These are phyloP conservation scores for Talaromyces trachyspermus DNA, from an alignment of 495 filamentous ascomycete species.

Conservation along the genomic window DNA sequence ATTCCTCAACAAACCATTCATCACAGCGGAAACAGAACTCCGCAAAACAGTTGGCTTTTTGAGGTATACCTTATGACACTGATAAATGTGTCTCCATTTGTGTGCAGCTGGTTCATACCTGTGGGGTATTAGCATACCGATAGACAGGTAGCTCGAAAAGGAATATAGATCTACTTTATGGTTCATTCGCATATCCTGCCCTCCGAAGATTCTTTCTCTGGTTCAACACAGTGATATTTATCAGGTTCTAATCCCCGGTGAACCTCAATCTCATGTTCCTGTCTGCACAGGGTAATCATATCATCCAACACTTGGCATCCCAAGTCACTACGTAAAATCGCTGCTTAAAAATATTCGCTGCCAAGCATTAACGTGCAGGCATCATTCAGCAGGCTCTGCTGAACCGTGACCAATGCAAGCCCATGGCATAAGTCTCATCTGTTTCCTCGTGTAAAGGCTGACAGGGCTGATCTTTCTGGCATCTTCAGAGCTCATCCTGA, in stretches of 20 bases:
- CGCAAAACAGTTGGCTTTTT: slow-evolving; percentile 11
- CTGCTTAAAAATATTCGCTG: background rate
- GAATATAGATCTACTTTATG: too few relatives aligned
- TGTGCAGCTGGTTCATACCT: slow-evolving; percentile 7
- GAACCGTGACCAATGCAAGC: slow-evolving; percentile 13
- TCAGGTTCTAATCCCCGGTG: background rate
- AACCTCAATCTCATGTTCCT: background rate
- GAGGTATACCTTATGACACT: slow-evolving; percentile 14
- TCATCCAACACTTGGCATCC: background rate
- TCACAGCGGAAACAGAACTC: slow-evolving; percentile 18
- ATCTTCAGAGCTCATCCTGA: slow-evolving; percentile 13
- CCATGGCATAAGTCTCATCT: slow-evolving; percentile 8
- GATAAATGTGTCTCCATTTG: slow-evolving; percentile 16
- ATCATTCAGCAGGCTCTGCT: slow-evolving; percentile 7
- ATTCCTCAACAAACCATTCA: slow-evolving; percentile 14
- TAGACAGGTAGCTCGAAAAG: too few relatives aligned
- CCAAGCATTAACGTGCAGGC: background rate
- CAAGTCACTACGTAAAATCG: background rate
- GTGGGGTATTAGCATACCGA: too few relatives aligned
- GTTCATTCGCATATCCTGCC: background rate
- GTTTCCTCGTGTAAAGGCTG: slow-evolving; percentile 5
- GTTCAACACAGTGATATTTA: background rate
- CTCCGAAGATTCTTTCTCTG: background rate
- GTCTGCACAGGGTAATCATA: background rate
- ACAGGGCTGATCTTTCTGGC: slow-evolving; percentile 13